Evolutionary conservation across 148 eudicot species (phyloP).

Genomic region (Cornus suecica): DNA sequence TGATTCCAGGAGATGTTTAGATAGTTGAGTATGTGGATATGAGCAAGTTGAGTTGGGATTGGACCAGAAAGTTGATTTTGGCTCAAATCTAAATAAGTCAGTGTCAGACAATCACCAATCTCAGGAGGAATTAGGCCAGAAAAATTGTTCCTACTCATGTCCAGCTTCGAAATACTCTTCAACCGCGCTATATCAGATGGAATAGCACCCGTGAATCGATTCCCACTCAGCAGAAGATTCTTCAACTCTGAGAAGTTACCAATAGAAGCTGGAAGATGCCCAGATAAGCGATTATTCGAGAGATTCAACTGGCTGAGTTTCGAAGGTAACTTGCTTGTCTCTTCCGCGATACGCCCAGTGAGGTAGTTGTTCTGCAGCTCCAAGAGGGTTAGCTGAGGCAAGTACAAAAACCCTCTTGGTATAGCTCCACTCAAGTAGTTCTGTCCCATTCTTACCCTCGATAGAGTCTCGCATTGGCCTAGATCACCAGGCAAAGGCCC

Average conservation of each 20-base stretch:
- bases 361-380: conserved; percentile 56
- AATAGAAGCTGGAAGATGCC: conserved; percentile 37
- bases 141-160: conserved; percentile 48
- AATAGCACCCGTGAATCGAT: conserved; percentile 40
- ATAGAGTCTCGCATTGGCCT: conserved; percentile 39
- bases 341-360: conserved; percentile 30
- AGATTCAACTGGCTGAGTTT: conserved; percentile 40
- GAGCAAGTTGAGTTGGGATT: conserved; percentile 40
- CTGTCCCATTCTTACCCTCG: conserved; percentile 46
- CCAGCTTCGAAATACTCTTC: conserved; percentile 35
- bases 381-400: conserved; percentile 41
- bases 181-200: conserved; percentile 36
- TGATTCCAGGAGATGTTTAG: conserved; percentile 57
- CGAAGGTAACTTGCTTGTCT: conserved; percentile 6
- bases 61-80: conserved; percentile 53
- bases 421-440: conserved; percentile 50
- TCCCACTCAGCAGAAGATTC: conserved; percentile 35
- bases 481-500: conserved; percentile 49
- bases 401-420: conserved; percentile 45
- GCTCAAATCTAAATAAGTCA: conserved; percentile 50
- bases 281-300: conserved; percentile 49
- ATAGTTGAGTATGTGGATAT: conserved; percentile 40
- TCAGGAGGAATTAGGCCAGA: conserved; percentile 42
- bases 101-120: conserved; percentile 28
- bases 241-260: conserved; percentile 43